Conservation (phyloP, 1,139 yeast genomes). For the Scheffersomyces quercinus region DNA sequence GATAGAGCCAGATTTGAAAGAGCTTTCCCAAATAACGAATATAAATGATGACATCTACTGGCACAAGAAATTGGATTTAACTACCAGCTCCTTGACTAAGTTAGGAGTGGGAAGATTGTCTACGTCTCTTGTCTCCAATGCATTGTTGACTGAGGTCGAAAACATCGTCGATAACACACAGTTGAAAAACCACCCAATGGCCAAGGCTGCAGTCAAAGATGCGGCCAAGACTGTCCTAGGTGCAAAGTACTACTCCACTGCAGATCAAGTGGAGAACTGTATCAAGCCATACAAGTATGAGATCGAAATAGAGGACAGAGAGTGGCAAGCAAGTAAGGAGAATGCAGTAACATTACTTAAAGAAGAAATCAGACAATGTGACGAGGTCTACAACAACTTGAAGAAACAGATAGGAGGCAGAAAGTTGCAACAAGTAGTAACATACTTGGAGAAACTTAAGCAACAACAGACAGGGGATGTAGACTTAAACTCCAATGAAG, state of each 20-base stretch:
- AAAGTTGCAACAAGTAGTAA: slow-evolving; percentile 79
- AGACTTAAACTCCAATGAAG: slow-evolving; percentile 52
- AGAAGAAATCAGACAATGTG: slow-evolving; percentile 86
- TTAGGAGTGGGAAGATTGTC: slow-evolving; percentile 91
- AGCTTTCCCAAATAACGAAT: slow-evolving; percentile 47
- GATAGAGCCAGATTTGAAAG: slow-evolving; percentile 53
- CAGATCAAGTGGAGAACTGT: slow-evolving; percentile 98
- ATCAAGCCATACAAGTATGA: slow-evolving; percentile 97
- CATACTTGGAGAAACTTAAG: slow-evolving; percentile 60
- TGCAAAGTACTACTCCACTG: slow-evolving; percentile 82
- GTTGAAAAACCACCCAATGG: slow-evolving; percentile 80
- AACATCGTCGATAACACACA: slow-evolving; percentile 73
- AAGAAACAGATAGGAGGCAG: slow-evolving; percentile 78
- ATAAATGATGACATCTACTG: slow-evolving; percentile 76
- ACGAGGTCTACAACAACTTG: slow-evolving; percentile 59
- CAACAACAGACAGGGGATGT: slow-evolving; percentile 45
- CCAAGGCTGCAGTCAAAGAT: slow-evolving; percentile 76
- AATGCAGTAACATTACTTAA: slow-evolving; percentile 71
- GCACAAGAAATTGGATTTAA: slow-evolving; percentile 83
- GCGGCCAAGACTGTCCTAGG: slow-evolving; percentile 82
- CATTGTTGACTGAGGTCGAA: slow-evolving; percentile 75
- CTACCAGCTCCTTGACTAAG: slow-evolving; percentile 83
- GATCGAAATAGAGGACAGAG: slow-evolving; percentile 92
- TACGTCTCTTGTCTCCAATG: slow-evolving; percentile 78
- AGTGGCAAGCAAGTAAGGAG: slow-evolving; percentile 83